Conservation (phyloP, 2,329 filamentous ascomycete genomes). For the Ophioceras dolichostomum region DNA sequence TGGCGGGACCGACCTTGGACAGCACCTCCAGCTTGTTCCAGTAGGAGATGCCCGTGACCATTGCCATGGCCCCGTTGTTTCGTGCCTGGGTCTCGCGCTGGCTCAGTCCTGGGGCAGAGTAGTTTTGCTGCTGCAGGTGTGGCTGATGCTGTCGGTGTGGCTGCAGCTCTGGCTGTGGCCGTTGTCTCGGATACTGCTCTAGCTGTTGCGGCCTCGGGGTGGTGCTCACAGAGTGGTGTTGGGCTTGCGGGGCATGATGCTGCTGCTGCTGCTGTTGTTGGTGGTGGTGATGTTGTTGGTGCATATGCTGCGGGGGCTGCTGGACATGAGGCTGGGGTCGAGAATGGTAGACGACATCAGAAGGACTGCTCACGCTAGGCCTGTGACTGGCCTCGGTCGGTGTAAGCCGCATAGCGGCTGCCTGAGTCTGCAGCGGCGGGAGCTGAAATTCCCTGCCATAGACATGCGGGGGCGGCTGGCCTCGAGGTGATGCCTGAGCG, state of each 20-base stretch:
- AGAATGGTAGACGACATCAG: too few relatives aligned
- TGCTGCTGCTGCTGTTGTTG: slow-evolving; percentile 2
- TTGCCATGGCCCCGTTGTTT: slow-evolving; percentile 57
- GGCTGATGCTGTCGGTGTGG: not conserved
- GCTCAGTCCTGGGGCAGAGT: not conserved
- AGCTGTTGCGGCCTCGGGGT: slow-evolving; percentile 5
- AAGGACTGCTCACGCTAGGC: too few relatives aligned
- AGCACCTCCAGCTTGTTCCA: slow-evolving; percentile 67
- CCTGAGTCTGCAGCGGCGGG: too few relatives aligned
- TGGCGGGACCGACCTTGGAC: slow-evolving; percentile 44
- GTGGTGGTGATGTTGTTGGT: not conserved
- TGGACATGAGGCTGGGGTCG: too few relatives aligned
- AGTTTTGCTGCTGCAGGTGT: not conserved
- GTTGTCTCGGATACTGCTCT: not conserved
- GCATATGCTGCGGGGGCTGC: not conserved
- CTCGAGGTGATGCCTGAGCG: too few relatives aligned
- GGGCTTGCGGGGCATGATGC: slow-evolving; percentile 3
- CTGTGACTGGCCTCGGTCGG: too few relatives aligned
- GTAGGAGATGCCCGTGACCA: slow-evolving; percentile 63
- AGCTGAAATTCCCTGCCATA: too few relatives aligned
- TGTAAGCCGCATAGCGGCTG: too few relatives aligned
- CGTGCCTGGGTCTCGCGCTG: slow-evolving; percentile 20
- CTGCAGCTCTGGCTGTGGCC: not conserved
- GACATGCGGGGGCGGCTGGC: too few relatives aligned
- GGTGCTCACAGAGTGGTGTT: not conserved